A percentile compares a stretch with the other conserved stretches of the same genome.
Evolutionary conservation across 2,329 filamentous ascomycete species (phyloP).

Genomic region (Colletotrichum tofieldiae): DNA sequence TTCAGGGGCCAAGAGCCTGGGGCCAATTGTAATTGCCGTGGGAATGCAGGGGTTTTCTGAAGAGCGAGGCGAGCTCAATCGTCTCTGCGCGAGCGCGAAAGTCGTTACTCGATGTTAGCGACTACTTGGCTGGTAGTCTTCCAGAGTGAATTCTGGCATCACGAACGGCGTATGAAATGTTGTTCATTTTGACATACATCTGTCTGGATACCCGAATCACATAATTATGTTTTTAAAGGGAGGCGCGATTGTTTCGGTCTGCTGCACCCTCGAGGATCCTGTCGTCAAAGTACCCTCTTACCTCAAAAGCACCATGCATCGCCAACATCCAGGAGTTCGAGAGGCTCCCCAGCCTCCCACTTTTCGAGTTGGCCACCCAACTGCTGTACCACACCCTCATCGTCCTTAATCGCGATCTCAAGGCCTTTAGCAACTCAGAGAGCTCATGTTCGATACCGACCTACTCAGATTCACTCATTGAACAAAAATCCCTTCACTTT

Average conservation of each 20-base stretch:
- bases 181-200: constrained; percentile 7
- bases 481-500: not conserved
- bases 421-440: constrained; percentile 4
- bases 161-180: constrained; percentile 21
- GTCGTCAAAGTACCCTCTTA: constrained; percentile 43
- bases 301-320: constrained; percentile 42
- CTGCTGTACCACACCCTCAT: constrained; percentile 34
- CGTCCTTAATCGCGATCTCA: constrained; percentile 28
- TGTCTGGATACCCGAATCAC: constrained; percentile 35
- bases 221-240: not conserved
- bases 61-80: constrained; percentile 33
- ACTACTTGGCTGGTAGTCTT: constrained; percentile 29
- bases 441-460: not conserved
- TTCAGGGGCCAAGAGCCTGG: constrained; percentile 31
- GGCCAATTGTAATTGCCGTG: constrained; percentile 38
- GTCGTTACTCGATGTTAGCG: constrained; percentile 48
- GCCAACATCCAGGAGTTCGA: constrained; percentile 36
- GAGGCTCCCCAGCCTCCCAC: constrained; percentile 43
- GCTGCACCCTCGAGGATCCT: not conserved
- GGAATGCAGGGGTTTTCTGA: constrained; percentile 42
- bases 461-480: not conserved
- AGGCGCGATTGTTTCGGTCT: not conserved
- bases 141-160: not conserved
- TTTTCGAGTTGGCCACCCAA: constrained; percentile 43
- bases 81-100: constrained; percentile 40